phyloP scores from a whole-genome alignment of 2,329 filamentous ascomycete species.

The Achaetomium macrosporum region DNA sequence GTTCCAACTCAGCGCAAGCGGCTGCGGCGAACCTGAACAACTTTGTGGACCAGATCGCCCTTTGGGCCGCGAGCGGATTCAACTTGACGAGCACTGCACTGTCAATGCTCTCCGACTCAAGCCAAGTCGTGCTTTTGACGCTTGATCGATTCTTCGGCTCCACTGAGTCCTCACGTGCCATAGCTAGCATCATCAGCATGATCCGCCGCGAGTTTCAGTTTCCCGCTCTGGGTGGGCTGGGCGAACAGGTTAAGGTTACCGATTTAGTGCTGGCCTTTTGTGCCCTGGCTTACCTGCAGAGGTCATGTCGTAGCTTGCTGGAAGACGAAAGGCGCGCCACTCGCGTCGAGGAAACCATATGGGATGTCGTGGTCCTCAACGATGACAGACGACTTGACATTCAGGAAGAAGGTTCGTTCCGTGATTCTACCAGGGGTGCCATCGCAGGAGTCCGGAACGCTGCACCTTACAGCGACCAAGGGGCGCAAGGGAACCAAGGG shows the following conservation, averaged over 20 bases:
- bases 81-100: slow-evolving; percentile 51
- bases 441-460: neutral
- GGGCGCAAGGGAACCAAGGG: no score
- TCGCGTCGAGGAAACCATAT: slow-evolving; percentile 52
- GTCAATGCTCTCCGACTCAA: slow-evolving; percentile 49
- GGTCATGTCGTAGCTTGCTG: slow-evolving; percentile 46
- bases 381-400: slow-evolving; percentile 54
- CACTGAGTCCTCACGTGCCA: slow-evolving; percentile 63
- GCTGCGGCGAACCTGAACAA: slow-evolving; percentile 42
- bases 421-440: no score
- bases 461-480: slow-evolving; percentile 24
- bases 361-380: slow-evolving; percentile 61
- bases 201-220: slow-evolving; percentile 60
- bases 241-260: slow-evolving; percentile 54
- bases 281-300: slow-evolving; percentile 57
- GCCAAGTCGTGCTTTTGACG: slow-evolving; percentile 52
- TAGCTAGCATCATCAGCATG: slow-evolving; percentile 60
- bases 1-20: slow-evolving; percentile 33
- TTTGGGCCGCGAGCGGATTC: slow-evolving; percentile 57
- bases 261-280: slow-evolving; percentile 57
- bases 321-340: slow-evolving; percentile 44
- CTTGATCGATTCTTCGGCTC: slow-evolving; percentile 61
- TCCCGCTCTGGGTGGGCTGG: slow-evolving; percentile 52
- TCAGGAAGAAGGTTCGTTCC: slow-evolving; percentile 29
- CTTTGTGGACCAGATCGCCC: slow-evolving; percentile 53